Evolutionary conservation across 768 basidiomycete genomes (phyloP).

Genomic region (Boletus insuetus): DNA sequence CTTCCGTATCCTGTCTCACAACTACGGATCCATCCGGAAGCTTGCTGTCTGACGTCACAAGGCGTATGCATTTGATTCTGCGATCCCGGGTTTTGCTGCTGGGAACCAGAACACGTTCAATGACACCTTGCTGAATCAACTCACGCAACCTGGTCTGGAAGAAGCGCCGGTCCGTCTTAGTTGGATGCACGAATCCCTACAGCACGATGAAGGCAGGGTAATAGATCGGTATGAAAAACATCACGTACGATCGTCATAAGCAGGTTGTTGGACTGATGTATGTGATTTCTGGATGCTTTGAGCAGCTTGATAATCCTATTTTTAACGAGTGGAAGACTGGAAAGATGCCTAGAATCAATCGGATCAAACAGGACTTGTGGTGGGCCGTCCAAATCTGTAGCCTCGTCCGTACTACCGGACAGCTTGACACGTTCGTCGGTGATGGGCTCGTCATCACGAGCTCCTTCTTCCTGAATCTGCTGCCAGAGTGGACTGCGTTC

Average conservation of each 20-base stretch:
- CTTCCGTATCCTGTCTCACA: conserved; percentile 35
- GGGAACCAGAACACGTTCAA: conserved; percentile 74
- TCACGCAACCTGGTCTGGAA: conserved; percentile 74
- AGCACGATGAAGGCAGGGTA: conserved; percentile 1
- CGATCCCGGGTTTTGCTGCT: conserved; percentile 48
- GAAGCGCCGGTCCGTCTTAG: conserved; percentile 77
- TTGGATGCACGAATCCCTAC: conserved; percentile 75
- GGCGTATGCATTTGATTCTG: conserved; percentile 62
- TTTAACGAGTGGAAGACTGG: conserved; percentile 69
- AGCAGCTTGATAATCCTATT: conserved; percentile 70
- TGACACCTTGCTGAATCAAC: conserved; percentile 65
- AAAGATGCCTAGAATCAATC: conserved; percentile 75
- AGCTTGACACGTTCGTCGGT: conserved; percentile 11
- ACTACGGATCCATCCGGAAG: conserved; percentile 37
- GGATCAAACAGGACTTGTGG: conserved; percentile 56
- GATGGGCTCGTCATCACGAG: conserved; percentile 31
- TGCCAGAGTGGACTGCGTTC: conserved; percentile 75
- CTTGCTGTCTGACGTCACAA: conserved; percentile 45
- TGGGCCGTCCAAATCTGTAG: conserved; percentile 15
- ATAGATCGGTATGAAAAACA: neutral
- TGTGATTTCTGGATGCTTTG: conserved; percentile 63
- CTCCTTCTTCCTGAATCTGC: conserved; percentile 70
- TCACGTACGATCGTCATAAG: conserved; percentile 68
- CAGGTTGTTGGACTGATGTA: conserved; percentile 74
- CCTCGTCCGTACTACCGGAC: conserved; percentile 19